These are phyloP conservation scores for Cytospora paraplurivora DNA, from an alignment of 2,329 filamentous ascomycete genomes.

Conservation along the genomic window DNA sequence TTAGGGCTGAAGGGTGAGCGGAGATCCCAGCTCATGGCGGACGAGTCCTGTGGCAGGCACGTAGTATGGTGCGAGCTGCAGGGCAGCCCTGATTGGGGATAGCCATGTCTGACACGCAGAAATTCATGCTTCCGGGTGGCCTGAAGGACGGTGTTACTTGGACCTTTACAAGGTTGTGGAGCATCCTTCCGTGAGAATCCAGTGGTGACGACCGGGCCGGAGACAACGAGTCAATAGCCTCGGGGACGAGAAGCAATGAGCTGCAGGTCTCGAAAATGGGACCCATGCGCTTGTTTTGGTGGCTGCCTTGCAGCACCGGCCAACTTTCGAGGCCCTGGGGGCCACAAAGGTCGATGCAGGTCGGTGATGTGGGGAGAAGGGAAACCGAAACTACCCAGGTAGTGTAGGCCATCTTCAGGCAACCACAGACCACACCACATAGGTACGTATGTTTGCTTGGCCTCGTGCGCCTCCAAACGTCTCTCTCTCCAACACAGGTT, in stretches of 20 bases:
- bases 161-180: background rate
- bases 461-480: too few relatives aligned
- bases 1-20: slow-evolving; percentile 23
- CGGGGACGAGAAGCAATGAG: background rate
- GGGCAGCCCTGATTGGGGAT: background rate
- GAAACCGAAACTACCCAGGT: background rate
- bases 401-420: background rate
- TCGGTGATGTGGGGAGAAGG: background rate
- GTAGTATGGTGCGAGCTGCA: background rate
- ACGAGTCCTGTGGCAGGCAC: background rate
- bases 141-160: background rate
- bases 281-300: background rate
- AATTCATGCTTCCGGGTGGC: background rate
- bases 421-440: background rate
- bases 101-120: background rate
- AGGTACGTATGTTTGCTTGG: background rate
- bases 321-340: background rate
- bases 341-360: background rate
- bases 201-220: background rate
- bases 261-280: slow-evolving; percentile 1
- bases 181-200: background rate
- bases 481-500: background rate
- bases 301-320: background rate
- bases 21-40: background rate
- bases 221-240: background rate